phyloP scores from a whole-genome alignment of 352 stramenopile species.

The Thalassiosira sp. region DNA sequence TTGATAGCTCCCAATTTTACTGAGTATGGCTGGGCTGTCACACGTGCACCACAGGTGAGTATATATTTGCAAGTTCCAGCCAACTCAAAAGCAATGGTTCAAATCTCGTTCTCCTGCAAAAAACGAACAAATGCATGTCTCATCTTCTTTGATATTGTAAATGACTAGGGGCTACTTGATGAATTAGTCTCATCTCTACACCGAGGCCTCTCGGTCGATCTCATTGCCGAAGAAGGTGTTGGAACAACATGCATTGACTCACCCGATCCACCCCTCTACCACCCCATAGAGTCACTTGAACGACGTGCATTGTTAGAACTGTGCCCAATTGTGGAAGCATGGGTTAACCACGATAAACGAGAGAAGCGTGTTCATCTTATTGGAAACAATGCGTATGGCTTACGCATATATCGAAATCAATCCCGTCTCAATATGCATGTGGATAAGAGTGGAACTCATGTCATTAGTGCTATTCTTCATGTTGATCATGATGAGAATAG shows the following conservation, averaged over 20 bases:
- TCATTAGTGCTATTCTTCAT: slow-evolving; percentile 47
- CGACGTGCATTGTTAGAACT: slow-evolving; percentile 19
- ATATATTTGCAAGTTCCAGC: too few relatives aligned
- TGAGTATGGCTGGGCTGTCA: slow-evolving; percentile 34
- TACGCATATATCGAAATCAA: slow-evolving; percentile 17
- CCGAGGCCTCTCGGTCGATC: slow-evolving; percentile 41
- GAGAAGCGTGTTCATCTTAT: slow-evolving; percentile 1
- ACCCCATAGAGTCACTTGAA: slow-evolving; percentile 1
- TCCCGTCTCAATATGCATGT: slow-evolving; percentile 26
- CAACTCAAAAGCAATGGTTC: too few relatives aligned
- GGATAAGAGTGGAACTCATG: slow-evolving; percentile 40
- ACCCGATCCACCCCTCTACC: background rate
- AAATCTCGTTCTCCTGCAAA: too few relatives aligned
- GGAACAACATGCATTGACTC: slow-evolving; percentile 3
- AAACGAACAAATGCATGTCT: too few relatives aligned
- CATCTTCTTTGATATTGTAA: too few relatives aligned
- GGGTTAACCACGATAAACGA: slow-evolving; percentile 10
- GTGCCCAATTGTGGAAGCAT: slow-evolving; percentile 15
- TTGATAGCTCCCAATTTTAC: slow-evolving; percentile 51
- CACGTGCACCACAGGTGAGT: background rate
- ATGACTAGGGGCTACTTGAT: background rate
- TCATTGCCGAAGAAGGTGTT: background rate
- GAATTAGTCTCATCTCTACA: slow-evolving; percentile 1
- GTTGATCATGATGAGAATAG: slow-evolving; percentile 33
- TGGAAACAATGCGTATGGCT: slow-evolving; percentile 17